A percentile compares a stretch with the other conserved stretches of the same genome.
phyloP scores from a whole-genome alignment of 2,329 filamentous ascomycete genomes.

The Aspergillus hortae region DNA sequence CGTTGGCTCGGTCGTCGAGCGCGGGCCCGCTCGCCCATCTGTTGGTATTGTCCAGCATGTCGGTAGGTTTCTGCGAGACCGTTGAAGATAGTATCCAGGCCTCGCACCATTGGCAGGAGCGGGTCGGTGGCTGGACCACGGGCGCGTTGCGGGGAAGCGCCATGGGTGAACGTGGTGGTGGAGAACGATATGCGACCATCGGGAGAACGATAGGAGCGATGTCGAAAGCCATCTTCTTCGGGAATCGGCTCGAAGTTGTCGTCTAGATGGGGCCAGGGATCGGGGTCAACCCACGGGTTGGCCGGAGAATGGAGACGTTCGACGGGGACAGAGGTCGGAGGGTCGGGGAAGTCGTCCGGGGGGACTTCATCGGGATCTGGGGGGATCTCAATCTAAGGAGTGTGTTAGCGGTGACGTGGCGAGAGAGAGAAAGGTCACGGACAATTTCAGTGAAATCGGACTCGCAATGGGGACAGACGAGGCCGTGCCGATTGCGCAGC shows the following conservation, averaged over 20 bases:
- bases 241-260: conserved; percentile 3
- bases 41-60: conserved; percentile 7
- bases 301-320: conserved; percentile 16
- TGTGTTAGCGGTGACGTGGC: not conserved
- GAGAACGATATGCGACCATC: conserved; percentile 44
- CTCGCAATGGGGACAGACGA: conserved; percentile 73
- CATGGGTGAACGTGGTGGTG: conserved; percentile 31
- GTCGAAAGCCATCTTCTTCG: conserved; percentile 23
- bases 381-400: conserved; percentile 30
- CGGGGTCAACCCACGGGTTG: conserved; percentile 48
- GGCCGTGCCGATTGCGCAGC: conserved; percentile 64
- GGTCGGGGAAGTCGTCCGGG: conserved; percentile 14
- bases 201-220: conserved; percentile 43
- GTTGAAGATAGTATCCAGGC: conserved; percentile 46
- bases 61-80: conserved; percentile 38
- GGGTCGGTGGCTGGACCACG: conserved; percentile 21
- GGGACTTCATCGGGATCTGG: conserved; percentile 18
- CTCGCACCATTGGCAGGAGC: conserved; percentile 27
- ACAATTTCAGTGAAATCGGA: conserved; percentile 86
- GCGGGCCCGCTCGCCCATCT: not conserved
- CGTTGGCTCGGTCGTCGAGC: not conserved
- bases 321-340: conserved; percentile 23
- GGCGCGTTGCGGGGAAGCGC: conserved; percentile 12
- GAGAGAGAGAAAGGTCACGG: conserved; percentile 34
- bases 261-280: conserved; percentile 30